Conservation (phyloP, 2,329 filamentous ascomycete species). For the Aspergillus persii region DNA sequence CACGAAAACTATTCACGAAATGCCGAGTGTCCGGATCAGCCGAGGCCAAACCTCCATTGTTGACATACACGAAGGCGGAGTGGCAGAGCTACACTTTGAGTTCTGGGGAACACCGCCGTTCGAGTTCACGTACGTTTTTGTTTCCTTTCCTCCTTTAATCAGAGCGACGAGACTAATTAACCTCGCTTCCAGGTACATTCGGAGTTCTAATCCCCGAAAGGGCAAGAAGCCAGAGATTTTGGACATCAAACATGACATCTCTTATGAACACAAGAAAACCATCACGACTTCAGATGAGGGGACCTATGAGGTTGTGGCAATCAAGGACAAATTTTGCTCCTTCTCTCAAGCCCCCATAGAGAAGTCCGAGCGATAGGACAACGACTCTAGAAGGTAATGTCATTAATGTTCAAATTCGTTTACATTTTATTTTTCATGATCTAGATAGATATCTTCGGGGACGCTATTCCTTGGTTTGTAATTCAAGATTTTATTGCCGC, state of each 20-base stretch:
- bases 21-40: conserved; percentile 87
- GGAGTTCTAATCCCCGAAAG: conserved; percentile 79
- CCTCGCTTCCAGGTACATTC: conserved; percentile 62
- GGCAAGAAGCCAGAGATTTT: conserved; percentile 76
- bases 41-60: conserved; percentile 76
- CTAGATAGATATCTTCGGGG: not conserved
- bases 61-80: conserved; percentile 95
- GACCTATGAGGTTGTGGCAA: conserved; percentile 94
- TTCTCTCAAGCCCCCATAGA: conserved; percentile 67
- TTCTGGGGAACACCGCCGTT: conserved; percentile 96
- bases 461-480: not conserved
- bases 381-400: conserved; percentile 14
- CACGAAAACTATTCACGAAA: conserved; percentile 80
- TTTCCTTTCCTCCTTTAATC: not conserved
- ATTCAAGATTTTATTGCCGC: conserved; percentile 13
- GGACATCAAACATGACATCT: conserved; percentile 86
- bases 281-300: conserved; percentile 89
- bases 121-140: conserved; percentile 70
- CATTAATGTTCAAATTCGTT: conserved; percentile 14
- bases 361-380: conserved; percentile 42
- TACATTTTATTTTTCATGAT: not conserved
- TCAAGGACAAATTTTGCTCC: conserved; percentile 89
- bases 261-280: conserved; percentile 75
- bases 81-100: conserved; percentile 89
- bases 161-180: conserved; percentile 7